Percentiles rank a stretch among this genome's conserved stretches.
These are phyloP conservation scores for Senecio squalidus DNA, from an alignment of 140 eudicot species.

Conservation along the genomic window DNA sequence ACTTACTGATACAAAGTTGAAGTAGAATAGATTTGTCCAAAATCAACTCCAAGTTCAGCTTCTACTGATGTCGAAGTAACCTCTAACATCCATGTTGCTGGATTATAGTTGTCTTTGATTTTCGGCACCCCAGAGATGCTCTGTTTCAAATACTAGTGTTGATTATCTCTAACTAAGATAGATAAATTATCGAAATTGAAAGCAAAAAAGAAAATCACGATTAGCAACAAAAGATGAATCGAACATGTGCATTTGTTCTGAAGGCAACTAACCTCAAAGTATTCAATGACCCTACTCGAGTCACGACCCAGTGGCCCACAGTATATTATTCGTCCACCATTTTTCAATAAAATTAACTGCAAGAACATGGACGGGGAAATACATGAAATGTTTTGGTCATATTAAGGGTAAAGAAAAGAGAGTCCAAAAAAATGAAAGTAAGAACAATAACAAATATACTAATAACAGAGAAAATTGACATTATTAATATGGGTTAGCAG, in stretches of 20 bases:
- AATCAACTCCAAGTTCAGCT: conserved; percentile 69
- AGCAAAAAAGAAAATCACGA: neutral
- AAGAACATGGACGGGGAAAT: neutral
- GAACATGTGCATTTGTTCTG: neutral
- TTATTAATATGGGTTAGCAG: too few relatives aligned
- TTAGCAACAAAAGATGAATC: neutral
- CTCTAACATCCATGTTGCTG: conserved; percentile 91
- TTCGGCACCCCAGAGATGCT: conserved; percentile 62
- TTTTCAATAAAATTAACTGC: conserved; percentile 75
- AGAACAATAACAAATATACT: too few relatives aligned
- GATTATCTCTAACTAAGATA: neutral
- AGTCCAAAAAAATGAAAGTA: too few relatives aligned
- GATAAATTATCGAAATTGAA: neutral
- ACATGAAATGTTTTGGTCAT: too few relatives aligned
- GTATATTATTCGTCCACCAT: conserved; percentile 72
- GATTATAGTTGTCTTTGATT: conserved; percentile 61
- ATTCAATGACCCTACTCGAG: conserved; percentile 55
- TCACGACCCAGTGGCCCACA: conserved; percentile 73
- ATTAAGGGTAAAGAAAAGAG: too few relatives aligned
- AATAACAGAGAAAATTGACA: too few relatives aligned
- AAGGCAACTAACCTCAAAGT: conserved; percentile 94
- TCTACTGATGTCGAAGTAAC: conserved; percentile 67
- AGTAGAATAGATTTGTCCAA: conserved; percentile 42
- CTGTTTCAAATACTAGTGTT: conserved; percentile 29
- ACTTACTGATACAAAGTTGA: conserved; percentile 54